phyloP scores from a whole-genome alignment of 331 rosid genomes.

The Pyrus hybrid region DNA sequence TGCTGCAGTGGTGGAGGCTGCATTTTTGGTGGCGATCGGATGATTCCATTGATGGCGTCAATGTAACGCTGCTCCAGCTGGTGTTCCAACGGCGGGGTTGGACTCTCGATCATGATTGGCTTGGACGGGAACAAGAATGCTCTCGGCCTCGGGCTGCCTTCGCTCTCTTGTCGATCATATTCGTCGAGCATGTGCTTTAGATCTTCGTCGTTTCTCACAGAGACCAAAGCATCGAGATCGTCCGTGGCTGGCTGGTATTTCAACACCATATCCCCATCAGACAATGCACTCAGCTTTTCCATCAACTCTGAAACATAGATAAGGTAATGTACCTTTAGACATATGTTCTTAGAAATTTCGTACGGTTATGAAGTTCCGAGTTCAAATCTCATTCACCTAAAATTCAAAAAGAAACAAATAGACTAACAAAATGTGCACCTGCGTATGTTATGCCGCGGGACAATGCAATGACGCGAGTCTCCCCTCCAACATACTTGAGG shows the following conservation, averaged over 20 bases:
- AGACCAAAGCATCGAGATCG: conserved; percentile 60
- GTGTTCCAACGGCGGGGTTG: conserved; percentile 18
- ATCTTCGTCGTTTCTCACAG: conserved; percentile 56
- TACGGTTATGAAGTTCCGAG: background rate
- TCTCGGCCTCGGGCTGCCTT: conserved; percentile 44
- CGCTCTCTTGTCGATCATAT: conserved; percentile 36
- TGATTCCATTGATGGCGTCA: conserved; percentile 65
- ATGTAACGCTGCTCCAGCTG: conserved; percentile 60
- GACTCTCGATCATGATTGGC: conserved; percentile 28
- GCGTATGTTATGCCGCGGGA: conserved; percentile 33
- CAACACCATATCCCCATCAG: conserved; percentile 51
- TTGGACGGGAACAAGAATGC: conserved; percentile 53
- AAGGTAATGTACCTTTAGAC: background rate
- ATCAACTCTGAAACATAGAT: conserved; percentile 33
- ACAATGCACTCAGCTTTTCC: conserved; percentile 35
- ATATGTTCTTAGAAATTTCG: background rate
- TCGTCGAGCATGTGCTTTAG: conserved; percentile 69
- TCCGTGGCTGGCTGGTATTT: conserved; percentile 53
- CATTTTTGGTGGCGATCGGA: conserved; percentile 2
- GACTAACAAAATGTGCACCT: conserved; percentile 21
- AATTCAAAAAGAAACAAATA: background rate
- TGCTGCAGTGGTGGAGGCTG: background rate
- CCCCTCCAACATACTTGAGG: conserved; percentile 82
- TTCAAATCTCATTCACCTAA: background rate
- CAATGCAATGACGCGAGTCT: conserved; percentile 61